Base-by-base conservation (phyloP, 164 flowering plant genomes). In the Vitis rupestris region DNA sequence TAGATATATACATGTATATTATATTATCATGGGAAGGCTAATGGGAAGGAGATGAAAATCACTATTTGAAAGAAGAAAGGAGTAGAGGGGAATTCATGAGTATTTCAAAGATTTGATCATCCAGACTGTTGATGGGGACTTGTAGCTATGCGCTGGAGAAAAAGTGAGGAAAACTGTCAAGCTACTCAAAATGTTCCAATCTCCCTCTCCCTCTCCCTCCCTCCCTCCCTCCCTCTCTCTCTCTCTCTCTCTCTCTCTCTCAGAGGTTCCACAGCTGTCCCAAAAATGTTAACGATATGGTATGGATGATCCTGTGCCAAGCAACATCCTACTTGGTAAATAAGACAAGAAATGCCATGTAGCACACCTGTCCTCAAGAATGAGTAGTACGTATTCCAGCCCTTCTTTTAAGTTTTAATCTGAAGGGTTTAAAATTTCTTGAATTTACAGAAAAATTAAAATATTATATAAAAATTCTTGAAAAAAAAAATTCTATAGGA, bases 261-360 rank as follows among this genome's bases (percentile, higher is more conserved):
- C 7, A 3, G 7, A 6, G 7, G 44, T 37, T 37, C 7, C 44
- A 72, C 76, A 79, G 72, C 72, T 72, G 74, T 74, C 59, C 55
- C 0, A 31, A 53, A 61, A 23, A 56, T 53, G 51, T 58, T 1
- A 27, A 23, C 27, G 14, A 51, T 13, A 68, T 69, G 69, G 58
- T 65, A 19, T 19, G 30, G 19, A 61, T 56, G 64, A 75, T 49
- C 48, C 72, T 19, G 66, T 52, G 23, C 67, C 44, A 80, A 74
- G 80, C 83, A 76, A 80, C 73, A 63, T 65, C 7, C 71, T 72
- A 53, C 82, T 80, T 80, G 31, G 80, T 74, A 59, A 74, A 29
- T 51, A 80, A 76, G 80, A 80, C 76, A 77, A 80, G 78, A 76
- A 80, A 74, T 9, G 64, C 29, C 78, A 37, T 37, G 44, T 37